Conservation (phyloP, 345 rosid species). For the Durio zibethinus region DNA sequence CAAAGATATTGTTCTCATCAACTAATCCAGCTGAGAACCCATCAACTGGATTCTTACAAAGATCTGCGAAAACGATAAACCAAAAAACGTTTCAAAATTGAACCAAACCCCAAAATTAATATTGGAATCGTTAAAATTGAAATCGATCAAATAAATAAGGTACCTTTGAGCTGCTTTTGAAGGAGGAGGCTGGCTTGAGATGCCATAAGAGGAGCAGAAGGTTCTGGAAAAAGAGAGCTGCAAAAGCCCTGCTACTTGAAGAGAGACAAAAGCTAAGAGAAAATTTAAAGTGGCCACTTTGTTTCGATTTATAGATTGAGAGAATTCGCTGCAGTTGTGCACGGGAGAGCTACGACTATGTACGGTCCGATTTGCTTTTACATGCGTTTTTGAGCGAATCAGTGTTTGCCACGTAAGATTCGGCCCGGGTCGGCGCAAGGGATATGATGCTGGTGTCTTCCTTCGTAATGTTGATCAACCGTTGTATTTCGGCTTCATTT, state of each 20-base stretch:
- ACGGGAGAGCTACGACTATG: background rate
- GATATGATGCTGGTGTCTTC: background rate
- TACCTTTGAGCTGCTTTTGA: slow-evolving; percentile 92
- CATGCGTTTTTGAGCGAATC: background rate
- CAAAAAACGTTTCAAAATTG: slow-evolving; percentile 13
- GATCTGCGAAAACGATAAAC: slow-evolving; percentile 64
- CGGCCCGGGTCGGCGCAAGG: too few relatives aligned
- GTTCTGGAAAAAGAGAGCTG: slow-evolving; percentile 4
- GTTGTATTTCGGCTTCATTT: background rate
- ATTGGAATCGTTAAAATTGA: too few relatives aligned
- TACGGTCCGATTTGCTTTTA: background rate
- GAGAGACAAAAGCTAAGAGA: slow-evolving; percentile 2
- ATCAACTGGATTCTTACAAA: slow-evolving; percentile 91
- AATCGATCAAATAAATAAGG: background rate
- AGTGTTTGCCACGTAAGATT: background rate
- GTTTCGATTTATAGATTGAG: slow-evolving; percentile 19
- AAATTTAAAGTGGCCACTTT: background rate
- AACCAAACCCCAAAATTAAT: background rate
- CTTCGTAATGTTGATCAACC: background rate
- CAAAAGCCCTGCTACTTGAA: background rate
- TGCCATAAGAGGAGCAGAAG: slow-evolving; percentile 32
- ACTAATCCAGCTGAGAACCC: slow-evolving; percentile 99
- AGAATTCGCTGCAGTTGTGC: slow-evolving; percentile 13
- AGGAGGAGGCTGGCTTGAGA: slow-evolving; percentile 95
- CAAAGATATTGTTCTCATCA: slow-evolving; percentile 86